These are phyloP conservation scores for Trametes elegans DNA, from an alignment of 768 basidiomycete genomes.

Conservation along the genomic window DNA sequence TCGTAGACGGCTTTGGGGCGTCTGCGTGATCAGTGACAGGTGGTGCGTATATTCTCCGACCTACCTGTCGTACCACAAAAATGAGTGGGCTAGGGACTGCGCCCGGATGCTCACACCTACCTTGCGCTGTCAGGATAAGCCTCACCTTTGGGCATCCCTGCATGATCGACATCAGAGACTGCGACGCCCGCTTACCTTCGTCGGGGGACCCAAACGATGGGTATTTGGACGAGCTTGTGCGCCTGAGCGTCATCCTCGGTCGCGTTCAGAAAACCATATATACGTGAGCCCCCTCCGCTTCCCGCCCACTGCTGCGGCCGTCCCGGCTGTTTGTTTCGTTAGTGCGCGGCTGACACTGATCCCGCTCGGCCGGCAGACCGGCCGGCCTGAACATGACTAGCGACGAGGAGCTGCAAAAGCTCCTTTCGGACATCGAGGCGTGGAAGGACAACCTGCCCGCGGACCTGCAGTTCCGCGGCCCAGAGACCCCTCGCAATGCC, in stretches of 20 bases:
- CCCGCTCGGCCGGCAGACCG: constrained; percentile 48
- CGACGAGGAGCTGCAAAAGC: constrained; percentile 69
- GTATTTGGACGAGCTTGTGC: constrained; percentile 89
- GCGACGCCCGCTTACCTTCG: constrained; percentile 90
- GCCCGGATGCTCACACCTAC: background rate
- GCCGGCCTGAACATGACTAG: constrained; percentile 84
- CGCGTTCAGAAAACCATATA: constrained; percentile 92
- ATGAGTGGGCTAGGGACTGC: background rate
- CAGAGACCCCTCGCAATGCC: constrained; percentile 60
- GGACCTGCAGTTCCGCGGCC: constrained; percentile 73
- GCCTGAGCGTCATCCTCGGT: constrained; percentile 88
- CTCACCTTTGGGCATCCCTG: constrained; percentile 90
- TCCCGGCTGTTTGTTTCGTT: background rate
- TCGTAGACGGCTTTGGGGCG: constrained; percentile 88
- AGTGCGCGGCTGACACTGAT: constrained; percentile 3
- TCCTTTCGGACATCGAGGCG: constrained; percentile 63
- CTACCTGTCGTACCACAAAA: background rate
- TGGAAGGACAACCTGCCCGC: constrained; percentile 83
- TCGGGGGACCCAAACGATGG: constrained; percentile 76
- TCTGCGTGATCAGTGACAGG: constrained; percentile 91
- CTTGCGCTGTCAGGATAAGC: constrained; percentile 58
- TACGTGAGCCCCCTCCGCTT: constrained; percentile 46
- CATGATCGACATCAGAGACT: constrained; percentile 96
- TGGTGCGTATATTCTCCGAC: constrained; percentile 52
- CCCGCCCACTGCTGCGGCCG: constrained; percentile 12